These are phyloP conservation scores for Phoenix roebelenii DNA, from an alignment of 176 grass and related monocot species.

Conservation along the genomic window DNA sequence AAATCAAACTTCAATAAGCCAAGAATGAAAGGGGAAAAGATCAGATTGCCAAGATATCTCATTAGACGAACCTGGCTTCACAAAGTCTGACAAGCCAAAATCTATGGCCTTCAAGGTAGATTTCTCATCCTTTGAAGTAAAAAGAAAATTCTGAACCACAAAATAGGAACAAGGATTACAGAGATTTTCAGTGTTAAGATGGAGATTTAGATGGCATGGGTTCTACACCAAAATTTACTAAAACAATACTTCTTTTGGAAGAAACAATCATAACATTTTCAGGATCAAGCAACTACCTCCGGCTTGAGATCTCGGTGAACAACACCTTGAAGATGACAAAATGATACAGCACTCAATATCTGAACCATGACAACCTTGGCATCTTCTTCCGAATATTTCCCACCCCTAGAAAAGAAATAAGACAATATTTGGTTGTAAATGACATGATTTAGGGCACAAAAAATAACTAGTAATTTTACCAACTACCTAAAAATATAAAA, in stretches of 20 bases:
- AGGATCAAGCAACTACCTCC: slow-evolving; percentile 30
- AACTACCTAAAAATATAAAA: too few relatives aligned
- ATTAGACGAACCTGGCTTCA: slow-evolving; percentile 40
- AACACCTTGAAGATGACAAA: slow-evolving; percentile 54
- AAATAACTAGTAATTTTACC: too few relatives aligned
- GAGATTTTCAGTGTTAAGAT: background rate
- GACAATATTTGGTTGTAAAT: too few relatives aligned
- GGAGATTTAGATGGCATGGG: background rate
- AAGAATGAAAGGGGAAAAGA: background rate
- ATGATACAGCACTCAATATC: slow-evolving; percentile 42
- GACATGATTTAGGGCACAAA: too few relatives aligned
- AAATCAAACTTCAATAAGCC: background rate
- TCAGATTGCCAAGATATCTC: slow-evolving; percentile 6
- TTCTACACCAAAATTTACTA: background rate
- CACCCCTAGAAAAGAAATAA: slow-evolving; percentile 26
- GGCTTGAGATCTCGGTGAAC: slow-evolving; percentile 57
- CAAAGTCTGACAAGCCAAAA: slow-evolving; percentile 48
- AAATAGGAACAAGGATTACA: slow-evolving; percentile 9
- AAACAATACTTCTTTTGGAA: background rate
- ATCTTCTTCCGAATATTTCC: slow-evolving; percentile 54
- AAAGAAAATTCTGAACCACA: slow-evolving; percentile 48
- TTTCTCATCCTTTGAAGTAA: slow-evolving; percentile 37
- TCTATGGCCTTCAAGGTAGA: slow-evolving; percentile 46
- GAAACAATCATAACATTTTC: background rate
- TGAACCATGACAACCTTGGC: slow-evolving; percentile 43